Conservation (phyloP, 1,284 basidiomycete genomes). For the Cryptococcus amylolentus region DNA sequence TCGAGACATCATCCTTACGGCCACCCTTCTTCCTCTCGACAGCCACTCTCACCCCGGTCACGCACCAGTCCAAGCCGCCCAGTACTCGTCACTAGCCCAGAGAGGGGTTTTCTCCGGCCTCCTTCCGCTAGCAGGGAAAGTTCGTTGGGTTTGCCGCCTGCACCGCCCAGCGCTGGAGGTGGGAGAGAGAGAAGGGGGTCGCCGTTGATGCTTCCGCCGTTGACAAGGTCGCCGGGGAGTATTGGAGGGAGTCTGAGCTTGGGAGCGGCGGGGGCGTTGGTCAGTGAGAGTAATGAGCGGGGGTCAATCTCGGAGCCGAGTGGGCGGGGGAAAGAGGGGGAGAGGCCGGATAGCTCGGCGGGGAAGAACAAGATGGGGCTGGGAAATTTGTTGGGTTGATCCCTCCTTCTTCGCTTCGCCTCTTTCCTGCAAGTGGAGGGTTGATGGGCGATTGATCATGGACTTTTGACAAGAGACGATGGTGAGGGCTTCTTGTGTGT, state of each 20-base stretch:
- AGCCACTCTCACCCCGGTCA: constrained; percentile 3
- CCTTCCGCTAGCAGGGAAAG: not conserved
- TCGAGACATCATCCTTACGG: not conserved
- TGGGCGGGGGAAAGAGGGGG: constrained; percentile 1
- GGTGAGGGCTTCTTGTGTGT: too few species aligned
- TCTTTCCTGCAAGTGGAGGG: too few species aligned
- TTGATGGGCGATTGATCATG: too few species aligned
- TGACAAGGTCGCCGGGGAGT: not conserved
- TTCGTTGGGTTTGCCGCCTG: not conserved
- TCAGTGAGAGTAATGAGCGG: not conserved
- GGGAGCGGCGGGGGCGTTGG: not conserved
- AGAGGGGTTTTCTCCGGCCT: not conserved
- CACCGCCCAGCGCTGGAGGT: not conserved
- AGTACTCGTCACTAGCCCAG: not conserved
- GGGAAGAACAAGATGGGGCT: constrained; percentile 31
- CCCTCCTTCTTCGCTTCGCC: too few species aligned
- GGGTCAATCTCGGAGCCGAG: constrained; percentile 2
- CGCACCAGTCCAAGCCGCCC: constrained; percentile 1
- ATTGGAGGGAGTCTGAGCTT: not conserved
- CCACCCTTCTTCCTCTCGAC: not conserved
- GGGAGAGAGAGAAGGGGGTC: constrained; percentile 1
- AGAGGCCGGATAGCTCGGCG: not conserved
- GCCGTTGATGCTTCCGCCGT: not conserved
- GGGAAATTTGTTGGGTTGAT: constrained; percentile 30
- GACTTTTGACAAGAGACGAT: too few species aligned